Percentiles rank a stretch among this genome's conserved stretches.
Evolutionary conservation across 2,329 filamentous ascomycete species (phyloP).

Genomic region (Paradendryphiella salina): DNA sequence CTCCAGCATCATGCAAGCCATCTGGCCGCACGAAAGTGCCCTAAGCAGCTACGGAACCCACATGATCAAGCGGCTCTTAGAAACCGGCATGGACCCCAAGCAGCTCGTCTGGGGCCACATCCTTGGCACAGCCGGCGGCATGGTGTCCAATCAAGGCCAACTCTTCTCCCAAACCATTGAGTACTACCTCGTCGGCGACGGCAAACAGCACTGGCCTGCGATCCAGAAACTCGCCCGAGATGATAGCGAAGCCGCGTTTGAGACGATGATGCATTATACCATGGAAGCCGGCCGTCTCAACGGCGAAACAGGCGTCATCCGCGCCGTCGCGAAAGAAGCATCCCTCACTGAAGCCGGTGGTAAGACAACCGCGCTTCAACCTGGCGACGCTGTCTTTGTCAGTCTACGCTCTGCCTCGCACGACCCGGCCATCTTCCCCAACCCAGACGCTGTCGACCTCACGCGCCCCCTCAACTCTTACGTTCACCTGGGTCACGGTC

Average conservation of each 20-base stretch:
- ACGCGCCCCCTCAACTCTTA: constrained; percentile 49
- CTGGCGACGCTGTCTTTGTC: constrained; percentile 49
- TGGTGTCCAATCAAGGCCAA: constrained; percentile 60
- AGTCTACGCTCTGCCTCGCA: constrained; percentile 50
- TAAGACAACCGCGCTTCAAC: constrained; percentile 37
- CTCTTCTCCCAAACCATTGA: constrained; percentile 62
- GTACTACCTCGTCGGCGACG: constrained; percentile 57
- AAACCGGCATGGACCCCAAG: constrained; percentile 51
- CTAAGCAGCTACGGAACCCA: constrained; percentile 59
- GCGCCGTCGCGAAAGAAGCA: constrained; percentile 41
- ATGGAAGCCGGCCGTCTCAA: constrained; percentile 51
- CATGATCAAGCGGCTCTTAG: constrained; percentile 59
- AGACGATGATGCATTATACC: constrained; percentile 56
- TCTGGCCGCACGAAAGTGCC: constrained; percentile 47
- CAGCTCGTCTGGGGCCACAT: constrained; percentile 62
- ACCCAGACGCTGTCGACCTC: constrained; percentile 48
- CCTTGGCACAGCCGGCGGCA: constrained; percentile 59
- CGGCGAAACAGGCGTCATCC: constrained; percentile 51
- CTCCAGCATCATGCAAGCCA: constrained; percentile 47
- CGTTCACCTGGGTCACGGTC: constrained; percentile 51
- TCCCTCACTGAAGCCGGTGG: constrained; percentile 42
- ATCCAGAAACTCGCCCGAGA: constrained; percentile 54
- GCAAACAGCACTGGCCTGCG: constrained; percentile 52
- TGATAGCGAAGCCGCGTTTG: constrained; percentile 49
- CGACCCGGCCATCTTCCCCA: constrained; percentile 48